These are phyloP conservation scores for Infundibulicybe gibba DNA, from an alignment of 768 basidiomycete species.

Conservation along the genomic window DNA sequence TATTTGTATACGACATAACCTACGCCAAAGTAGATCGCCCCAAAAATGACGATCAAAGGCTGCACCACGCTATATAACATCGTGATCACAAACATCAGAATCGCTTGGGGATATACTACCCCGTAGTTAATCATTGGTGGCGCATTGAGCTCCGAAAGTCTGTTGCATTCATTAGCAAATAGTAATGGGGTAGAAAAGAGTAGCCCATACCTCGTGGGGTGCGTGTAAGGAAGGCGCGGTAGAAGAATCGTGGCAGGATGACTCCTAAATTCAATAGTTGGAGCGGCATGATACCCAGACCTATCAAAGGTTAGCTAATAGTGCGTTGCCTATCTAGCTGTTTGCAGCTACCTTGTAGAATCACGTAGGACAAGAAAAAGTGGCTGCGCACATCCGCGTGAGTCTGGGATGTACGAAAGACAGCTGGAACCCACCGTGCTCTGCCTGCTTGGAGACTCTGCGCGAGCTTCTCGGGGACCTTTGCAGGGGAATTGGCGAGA, in stretches of 20 bases:
- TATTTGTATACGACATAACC: conserved; percentile 98
- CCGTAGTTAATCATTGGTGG: conserved; percentile 99
- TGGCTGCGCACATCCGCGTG: conserved; percentile 36
- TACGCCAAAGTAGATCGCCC: conserved; percentile 94
- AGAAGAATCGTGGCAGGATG: conserved; percentile 75
- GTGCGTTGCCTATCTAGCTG: background rate
- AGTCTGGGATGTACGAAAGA: conserved; percentile 7
- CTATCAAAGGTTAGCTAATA: conserved; percentile 28
- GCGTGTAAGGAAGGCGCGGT: conserved; percentile 72
- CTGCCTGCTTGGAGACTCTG: conserved; percentile 73
- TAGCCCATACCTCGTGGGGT: conserved; percentile 80
- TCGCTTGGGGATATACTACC: conserved; percentile 93
- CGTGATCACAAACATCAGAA: conserved; percentile 93
- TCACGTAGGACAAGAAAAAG: conserved; percentile 84
- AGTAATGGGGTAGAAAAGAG: background rate
- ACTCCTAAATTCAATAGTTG: conserved; percentile 94
- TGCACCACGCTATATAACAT: conserved; percentile 95
- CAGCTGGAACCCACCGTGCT: conserved; percentile 47
- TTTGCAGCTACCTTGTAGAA: conserved; percentile 61
- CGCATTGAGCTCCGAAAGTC: conserved; percentile 94
- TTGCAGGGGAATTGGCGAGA: conserved; percentile 89
- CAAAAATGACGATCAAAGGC: conserved; percentile 92
- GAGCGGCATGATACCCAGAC: conserved; percentile 91
- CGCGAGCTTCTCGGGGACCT: conserved; percentile 92
- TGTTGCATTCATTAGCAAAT: conserved; percentile 25